These are phyloP conservation scores for Exsudoporus frostii DNA, from an alignment of 768 basidiomycete genomes.

Conservation along the genomic window DNA sequence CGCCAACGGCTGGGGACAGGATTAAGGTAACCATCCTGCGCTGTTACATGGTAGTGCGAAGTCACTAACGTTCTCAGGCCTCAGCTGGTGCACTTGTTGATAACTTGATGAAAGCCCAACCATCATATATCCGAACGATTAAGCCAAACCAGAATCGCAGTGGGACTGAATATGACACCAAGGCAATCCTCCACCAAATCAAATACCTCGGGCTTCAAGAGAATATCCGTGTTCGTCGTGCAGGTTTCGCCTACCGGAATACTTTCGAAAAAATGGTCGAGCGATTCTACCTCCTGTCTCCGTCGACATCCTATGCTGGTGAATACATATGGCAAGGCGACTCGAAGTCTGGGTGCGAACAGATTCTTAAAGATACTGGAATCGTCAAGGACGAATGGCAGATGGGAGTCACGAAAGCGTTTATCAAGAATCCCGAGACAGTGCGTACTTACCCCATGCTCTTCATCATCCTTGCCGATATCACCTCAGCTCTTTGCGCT, in stretches of 20 bases:
- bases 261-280: conserved; percentile 99
- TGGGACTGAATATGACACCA: conserved; percentile 85
- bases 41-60: background rate
- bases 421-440: conserved; percentile 99
- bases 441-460: conserved; percentile 40
- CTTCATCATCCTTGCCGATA: background rate
- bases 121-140: conserved; percentile 98
- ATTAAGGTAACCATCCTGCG: conserved; percentile 65
- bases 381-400: conserved; percentile 99
- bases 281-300: conserved; percentile 93
- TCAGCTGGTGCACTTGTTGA: conserved; percentile 97
- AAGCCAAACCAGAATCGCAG: conserved; percentile 98
- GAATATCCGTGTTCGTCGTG: conserved; percentile 95
- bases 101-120: conserved; percentile 95
- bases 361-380: conserved; percentile 91
- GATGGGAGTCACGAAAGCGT: conserved; percentile 98
- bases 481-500: conserved; percentile 81
- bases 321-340: conserved; percentile 98
- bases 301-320: conserved; percentile 94
- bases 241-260: conserved; percentile 97
- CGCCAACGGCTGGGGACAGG: conserved; percentile 95
- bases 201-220: conserved; percentile 98
- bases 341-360: conserved; percentile 84
- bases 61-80: conserved; percentile 38
- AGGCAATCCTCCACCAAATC: conserved; percentile 97